Evolutionary conservation across 2,329 filamentous ascomycete genomes (phyloP).

Genomic region (Leptosphaerulina australis): DNA sequence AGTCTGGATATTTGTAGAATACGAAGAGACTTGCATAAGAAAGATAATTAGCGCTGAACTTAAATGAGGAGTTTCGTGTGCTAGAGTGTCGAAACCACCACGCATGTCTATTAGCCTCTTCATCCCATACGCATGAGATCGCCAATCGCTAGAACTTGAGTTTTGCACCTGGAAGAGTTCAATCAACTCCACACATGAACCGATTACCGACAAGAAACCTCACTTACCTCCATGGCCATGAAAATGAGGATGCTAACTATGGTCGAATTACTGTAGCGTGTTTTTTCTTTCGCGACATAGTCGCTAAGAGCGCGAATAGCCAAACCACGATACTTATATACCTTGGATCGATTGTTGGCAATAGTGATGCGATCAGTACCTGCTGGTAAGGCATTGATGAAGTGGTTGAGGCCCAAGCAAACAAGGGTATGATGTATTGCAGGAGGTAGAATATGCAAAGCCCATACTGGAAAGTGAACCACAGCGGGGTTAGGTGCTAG

Average conservation of each 20-base stretch:
- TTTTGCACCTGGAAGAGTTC: slow-evolving; percentile 31
- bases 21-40: slow-evolving; percentile 27
- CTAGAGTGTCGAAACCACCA: slow-evolving; percentile 32
- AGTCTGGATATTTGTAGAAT: neutral
- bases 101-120: slow-evolving; percentile 36
- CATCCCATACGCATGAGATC: slow-evolving; percentile 36
- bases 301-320: slow-evolving; percentile 36
- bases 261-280: slow-evolving; percentile 30
- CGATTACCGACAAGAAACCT: too few species aligned
- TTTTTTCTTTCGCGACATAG: slow-evolving; percentile 33
- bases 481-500: slow-evolving; percentile 38
- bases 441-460: slow-evolving; percentile 37
- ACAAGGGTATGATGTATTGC: slow-evolving; percentile 39
- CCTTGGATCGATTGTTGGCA: slow-evolving; percentile 24
- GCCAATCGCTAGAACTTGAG: slow-evolving; percentile 31
- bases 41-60: slow-evolving; percentile 31
- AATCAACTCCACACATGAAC: neutral
- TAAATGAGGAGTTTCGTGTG: slow-evolving; percentile 26
- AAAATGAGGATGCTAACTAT: slow-evolving; percentile 41
- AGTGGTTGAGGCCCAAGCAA: slow-evolving; percentile 36
- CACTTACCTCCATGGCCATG: slow-evolving; percentile 36
- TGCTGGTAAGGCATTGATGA: slow-evolving; percentile 24
- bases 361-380: slow-evolving; percentile 18
- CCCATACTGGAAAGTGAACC: slow-evolving; percentile 32
- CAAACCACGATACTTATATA: slow-evolving; percentile 39